Evolutionary conservation across 352 stramenopile genomes (phyloP).

Genomic region (Pythium phragmiticola): DNA sequence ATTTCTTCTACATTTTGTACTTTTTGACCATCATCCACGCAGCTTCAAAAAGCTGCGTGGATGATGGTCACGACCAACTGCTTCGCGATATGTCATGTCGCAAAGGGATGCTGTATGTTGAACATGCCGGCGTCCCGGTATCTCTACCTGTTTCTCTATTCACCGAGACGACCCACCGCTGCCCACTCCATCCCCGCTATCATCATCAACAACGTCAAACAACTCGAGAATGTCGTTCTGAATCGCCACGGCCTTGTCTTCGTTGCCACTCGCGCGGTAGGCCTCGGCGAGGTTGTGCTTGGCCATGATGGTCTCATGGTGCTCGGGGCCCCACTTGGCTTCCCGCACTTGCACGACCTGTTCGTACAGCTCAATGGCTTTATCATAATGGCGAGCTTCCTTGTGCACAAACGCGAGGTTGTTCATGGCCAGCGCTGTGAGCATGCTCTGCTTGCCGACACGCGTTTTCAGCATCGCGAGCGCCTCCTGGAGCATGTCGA

Average conservation of each 20-base stretch:
- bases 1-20: no score
- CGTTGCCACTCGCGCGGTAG: conserved; percentile 70
- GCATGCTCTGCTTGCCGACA: conserved; percentile 47
- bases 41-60: no score
- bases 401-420: conserved; percentile 83
- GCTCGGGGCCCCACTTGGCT: conserved; percentile 52
- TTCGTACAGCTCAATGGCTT: conserved; percentile 67
- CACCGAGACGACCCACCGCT: neutral
- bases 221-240: conserved; percentile 82
- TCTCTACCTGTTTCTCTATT: neutral
- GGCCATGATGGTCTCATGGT: conserved; percentile 84
- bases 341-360: conserved; percentile 64
- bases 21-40: no score
- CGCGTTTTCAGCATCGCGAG: conserved; percentile 60
- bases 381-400: conserved; percentile 63
- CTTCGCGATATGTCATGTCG: no score
- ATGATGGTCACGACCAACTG: no score
- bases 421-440: conserved; percentile 82
- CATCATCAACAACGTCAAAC: conserved; percentile 41
- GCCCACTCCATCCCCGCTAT: neutral
- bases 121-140: no score
- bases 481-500: conserved; percentile 57
- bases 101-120: no score
- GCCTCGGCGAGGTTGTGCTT: conserved; percentile 80
- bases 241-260: conserved; percentile 73